Conservation (phyloP, 345 rosid species). For the Camelina hispida region DNA sequence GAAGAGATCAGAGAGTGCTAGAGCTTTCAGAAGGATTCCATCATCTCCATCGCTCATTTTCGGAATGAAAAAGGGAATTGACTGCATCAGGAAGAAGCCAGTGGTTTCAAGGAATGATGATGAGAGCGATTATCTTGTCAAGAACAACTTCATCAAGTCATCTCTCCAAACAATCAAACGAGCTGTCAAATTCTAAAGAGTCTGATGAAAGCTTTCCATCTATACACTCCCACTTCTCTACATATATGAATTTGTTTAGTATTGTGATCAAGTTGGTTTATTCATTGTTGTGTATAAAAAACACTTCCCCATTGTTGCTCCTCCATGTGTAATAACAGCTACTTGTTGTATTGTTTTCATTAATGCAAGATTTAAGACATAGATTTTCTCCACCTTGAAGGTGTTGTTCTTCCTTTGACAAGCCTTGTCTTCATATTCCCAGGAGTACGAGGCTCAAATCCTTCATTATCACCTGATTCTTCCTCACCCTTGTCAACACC, state of each 20-base stretch:
- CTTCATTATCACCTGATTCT: constrained; percentile 46
- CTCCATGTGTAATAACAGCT: constrained; percentile 51
- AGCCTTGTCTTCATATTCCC: constrained; percentile 68
- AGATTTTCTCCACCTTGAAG: constrained; percentile 68
- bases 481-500: constrained; percentile 50
- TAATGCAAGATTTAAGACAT: constrained; percentile 47
- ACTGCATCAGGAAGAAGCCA: constrained; percentile 83
- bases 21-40: constrained; percentile 76
- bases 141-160: constrained; percentile 75
- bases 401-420: constrained; percentile 57
- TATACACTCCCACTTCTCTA: constrained; percentile 6
- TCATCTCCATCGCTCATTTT: constrained; percentile 88
- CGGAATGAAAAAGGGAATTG: constrained; percentile 82
- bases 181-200: constrained; percentile 55
- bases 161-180: constrained; percentile 76
- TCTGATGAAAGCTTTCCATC: neutral
- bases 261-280: constrained; percentile 34
- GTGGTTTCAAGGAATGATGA: constrained; percentile 63
- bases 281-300: constrained; percentile 34
- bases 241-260: constrained; percentile 16
- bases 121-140: constrained; percentile 52
- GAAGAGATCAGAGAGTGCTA: constrained; percentile 83
- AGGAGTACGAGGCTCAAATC: constrained; percentile 61
- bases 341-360: constrained; percentile 47
- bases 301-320: constrained; percentile 29